Evolutionary conservation across 495 filamentous ascomycete genomes (phyloP).

Genomic region (Aspergillus olivimuriae): DNA sequence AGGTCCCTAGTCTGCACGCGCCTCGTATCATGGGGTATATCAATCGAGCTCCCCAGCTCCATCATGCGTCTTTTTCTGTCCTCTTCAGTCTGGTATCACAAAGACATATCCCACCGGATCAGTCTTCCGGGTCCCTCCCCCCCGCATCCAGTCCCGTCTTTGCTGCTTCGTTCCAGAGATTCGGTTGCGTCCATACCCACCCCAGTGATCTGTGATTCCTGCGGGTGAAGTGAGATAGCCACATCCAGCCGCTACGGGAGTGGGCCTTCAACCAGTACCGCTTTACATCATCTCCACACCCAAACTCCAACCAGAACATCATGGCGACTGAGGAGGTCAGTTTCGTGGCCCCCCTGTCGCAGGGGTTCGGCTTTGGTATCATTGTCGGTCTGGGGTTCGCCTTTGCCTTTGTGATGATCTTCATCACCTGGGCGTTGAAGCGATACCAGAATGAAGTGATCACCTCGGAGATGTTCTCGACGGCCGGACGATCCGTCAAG

Average conservation of each 20-base stretch:
- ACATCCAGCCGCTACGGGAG: too few species aligned
- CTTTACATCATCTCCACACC: too few species aligned
- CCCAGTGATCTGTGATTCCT: too few species aligned
- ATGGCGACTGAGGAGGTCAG: slow-evolving; percentile 13
- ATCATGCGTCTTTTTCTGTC: not conserved
- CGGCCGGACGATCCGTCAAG: slow-evolving; percentile 89
- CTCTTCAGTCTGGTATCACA: not conserved
- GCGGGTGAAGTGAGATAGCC: too few species aligned
- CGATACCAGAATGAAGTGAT: slow-evolving; percentile 90
- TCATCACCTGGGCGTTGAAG: slow-evolving; percentile 73
- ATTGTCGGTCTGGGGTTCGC: slow-evolving; percentile 68
- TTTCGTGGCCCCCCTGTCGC: slow-evolving; percentile 52
- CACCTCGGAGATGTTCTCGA: slow-evolving; percentile 96
- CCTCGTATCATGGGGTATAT: not conserved
- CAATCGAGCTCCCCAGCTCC: not conserved
- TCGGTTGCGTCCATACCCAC: too few species aligned
- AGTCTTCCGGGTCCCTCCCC: too few species aligned
- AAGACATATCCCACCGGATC: not conserved
- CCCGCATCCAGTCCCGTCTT: too few species aligned
- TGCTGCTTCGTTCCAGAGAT: too few species aligned
- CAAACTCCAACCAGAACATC: too few species aligned
- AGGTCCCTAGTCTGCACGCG: slow-evolving; percentile 7
- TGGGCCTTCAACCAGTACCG: too few species aligned
- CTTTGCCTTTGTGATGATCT: slow-evolving; percentile 77
- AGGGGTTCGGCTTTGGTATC: slow-evolving; percentile 78